Evolutionary conservation across 352 stramenopile species (phyloP).

Genomic region (Globisporangium paroecandrum): DNA sequence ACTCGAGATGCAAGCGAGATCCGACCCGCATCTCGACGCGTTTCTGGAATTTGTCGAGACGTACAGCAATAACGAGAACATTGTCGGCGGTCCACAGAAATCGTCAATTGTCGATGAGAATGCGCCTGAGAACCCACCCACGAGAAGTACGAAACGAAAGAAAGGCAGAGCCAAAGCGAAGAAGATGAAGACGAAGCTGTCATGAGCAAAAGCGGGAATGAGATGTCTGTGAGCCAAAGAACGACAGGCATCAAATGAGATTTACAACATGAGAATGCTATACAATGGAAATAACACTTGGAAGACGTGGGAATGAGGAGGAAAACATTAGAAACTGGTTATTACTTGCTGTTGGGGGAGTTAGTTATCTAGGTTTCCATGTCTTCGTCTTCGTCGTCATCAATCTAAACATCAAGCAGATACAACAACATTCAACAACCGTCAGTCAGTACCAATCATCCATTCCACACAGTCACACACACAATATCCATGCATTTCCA

Average conservation of each 20-base stretch:
- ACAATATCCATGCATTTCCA: neutral
- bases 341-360: neutral
- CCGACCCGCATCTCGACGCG: constrained; percentile 21
- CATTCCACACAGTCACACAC: neutral
- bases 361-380: constrained; percentile 30
- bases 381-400: constrained; percentile 40
- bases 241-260: no score
- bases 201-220: no score
- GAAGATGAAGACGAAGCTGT: neutral
- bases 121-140: neutral
- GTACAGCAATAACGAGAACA: neutral
- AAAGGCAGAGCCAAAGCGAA: constrained; percentile 5
- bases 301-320: neutral
- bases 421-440: neutral
- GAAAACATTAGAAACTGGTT: neutral
- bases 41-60: constrained; percentile 11
- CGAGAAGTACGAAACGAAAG: neutral
- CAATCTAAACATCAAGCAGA: constrained; percentile 23
- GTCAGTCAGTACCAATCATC: neutral
- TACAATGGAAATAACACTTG: no score
- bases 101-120: neutral
- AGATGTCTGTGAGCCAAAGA: no score
- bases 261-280: no score
- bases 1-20: constrained; percentile 22
- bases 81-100: neutral